A percentile compares a stretch with the other conserved stretches of the same genome.
Evolutionary conservation across 495 filamentous ascomycete genomes (phyloP).

Genomic region (Apiosordaria backusii): DNA sequence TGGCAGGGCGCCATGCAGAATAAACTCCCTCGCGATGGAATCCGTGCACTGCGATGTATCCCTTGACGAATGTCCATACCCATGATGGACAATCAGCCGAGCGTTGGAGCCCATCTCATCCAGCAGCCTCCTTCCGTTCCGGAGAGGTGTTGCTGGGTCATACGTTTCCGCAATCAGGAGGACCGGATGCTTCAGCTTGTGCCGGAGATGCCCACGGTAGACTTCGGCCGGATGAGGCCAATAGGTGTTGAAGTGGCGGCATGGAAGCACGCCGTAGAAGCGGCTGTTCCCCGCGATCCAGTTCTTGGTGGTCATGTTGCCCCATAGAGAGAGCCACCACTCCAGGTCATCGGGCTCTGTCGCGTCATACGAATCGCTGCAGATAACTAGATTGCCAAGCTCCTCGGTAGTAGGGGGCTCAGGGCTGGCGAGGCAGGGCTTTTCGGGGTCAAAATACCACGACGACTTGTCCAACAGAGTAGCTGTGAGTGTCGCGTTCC

Average conservation of each 20-base stretch:
- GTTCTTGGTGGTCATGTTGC: constrained; percentile 39
- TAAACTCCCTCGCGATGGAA: constrained; percentile 33
- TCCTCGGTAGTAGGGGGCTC: constrained; percentile 31
- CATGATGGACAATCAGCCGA: constrained; percentile 44
- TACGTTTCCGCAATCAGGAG: constrained; percentile 47
- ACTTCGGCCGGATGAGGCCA: constrained; percentile 45
- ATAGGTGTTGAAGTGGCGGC: constrained; percentile 39
- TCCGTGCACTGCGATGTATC: constrained; percentile 44
- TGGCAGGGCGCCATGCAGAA: constrained; percentile 38
- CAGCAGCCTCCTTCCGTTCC: constrained; percentile 40
- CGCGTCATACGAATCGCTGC: constrained; percentile 43
- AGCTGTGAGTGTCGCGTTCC: constrained; percentile 40
- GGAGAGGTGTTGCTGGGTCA: constrained; percentile 47
- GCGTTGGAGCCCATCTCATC: constrained; percentile 45
- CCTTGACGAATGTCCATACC: constrained; percentile 44
- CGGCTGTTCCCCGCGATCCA: constrained; percentile 47
- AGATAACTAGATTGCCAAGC: constrained; percentile 40
- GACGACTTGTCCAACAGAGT: constrained; percentile 31
- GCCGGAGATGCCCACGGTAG: constrained; percentile 42
- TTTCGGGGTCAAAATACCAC: constrained; percentile 40
- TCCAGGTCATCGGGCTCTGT: constrained; percentile 37
- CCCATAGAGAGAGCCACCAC: constrained; percentile 45
- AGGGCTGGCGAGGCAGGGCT: constrained; percentile 26
- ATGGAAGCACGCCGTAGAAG: constrained; percentile 42
- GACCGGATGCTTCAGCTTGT: constrained; percentile 40